A percentile compares a stretch with the other conserved stretches of the same genome.
These are phyloP conservation scores for Phascolomyces articulosus DNA, from an alignment of 371 early-diverging fungal species.

Conservation along the genomic window DNA sequence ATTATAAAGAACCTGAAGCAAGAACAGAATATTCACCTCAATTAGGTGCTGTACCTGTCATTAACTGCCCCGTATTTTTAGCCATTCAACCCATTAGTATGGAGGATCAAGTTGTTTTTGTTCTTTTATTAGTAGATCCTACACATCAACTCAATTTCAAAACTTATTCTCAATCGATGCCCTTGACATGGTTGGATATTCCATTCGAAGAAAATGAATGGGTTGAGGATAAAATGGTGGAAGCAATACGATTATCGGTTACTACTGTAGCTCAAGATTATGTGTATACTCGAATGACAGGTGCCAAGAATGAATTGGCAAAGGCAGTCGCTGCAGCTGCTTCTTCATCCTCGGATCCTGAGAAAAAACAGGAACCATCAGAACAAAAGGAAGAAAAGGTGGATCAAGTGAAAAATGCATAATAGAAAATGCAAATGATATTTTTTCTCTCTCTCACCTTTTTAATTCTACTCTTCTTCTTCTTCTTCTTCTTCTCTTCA, in stretches of 20 bases:
- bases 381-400: not conserved
- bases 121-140: constrained; percentile 63
- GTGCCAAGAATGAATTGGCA: constrained; percentile 20
- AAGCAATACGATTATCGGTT: constrained; percentile 58
- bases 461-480: no score
- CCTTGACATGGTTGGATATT: constrained; percentile 62
- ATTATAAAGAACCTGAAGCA: constrained; percentile 35
- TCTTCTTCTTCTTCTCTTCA: no score
- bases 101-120: constrained; percentile 48
- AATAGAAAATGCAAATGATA: no score
- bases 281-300: constrained; percentile 71
- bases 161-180: constrained; percentile 62
- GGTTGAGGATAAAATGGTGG: constrained; percentile 70
- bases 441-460: no score
- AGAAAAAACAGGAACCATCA: not conserved
- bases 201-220: constrained; percentile 72
- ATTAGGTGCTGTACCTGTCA: constrained; percentile 50
- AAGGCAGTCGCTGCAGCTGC: constrained; percentile 9
- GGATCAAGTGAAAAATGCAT: not conserved
- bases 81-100: constrained; percentile 64
- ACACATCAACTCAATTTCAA: constrained; percentile 61
- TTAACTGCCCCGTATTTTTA: constrained; percentile 67
- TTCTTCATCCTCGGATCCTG: no score
- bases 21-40: constrained; percentile 28
- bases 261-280: constrained; percentile 69